Conservation (phyloP, 2,329 filamentous ascomycete species). For the Calonectria fujianensis region DNA sequence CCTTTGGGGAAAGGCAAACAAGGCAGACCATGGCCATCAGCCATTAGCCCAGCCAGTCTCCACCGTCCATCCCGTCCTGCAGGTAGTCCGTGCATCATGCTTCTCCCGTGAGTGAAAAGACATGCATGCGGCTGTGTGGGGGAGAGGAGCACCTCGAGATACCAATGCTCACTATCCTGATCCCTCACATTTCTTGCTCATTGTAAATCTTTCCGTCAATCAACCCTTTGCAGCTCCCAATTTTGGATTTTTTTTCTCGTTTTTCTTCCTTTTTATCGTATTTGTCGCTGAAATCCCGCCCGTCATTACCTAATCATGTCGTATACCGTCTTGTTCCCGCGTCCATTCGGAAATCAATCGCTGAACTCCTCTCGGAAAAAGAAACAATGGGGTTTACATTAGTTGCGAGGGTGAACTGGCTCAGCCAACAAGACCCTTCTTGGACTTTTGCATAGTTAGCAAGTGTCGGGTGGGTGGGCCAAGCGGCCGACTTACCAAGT, state of each 20-base stretch:
- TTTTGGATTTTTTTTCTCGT: slow-evolving; percentile 27
- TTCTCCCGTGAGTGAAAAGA: slow-evolving; percentile 22
- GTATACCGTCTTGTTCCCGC: slow-evolving; percentile 48
- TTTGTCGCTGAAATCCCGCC: slow-evolving; percentile 16
- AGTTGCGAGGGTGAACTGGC: slow-evolving; percentile 38
- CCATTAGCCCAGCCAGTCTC: slow-evolving; percentile 40
- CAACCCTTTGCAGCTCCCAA: slow-evolving; percentile 5
- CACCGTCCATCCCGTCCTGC: slow-evolving; percentile 28
- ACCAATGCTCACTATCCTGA: slow-evolving; percentile 9
- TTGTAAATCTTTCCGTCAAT: slow-evolving; percentile 26
- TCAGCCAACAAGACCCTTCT: slow-evolving; percentile 65
- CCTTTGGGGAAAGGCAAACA: slow-evolving; percentile 16
- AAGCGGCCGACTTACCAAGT: slow-evolving; percentile 70
- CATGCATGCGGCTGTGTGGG: slow-evolving; percentile 34
- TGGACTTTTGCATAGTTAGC: slow-evolving; percentile 53
- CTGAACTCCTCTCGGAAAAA: slow-evolving; percentile 41
- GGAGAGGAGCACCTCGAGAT: slow-evolving; percentile 20
- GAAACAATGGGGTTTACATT: slow-evolving; percentile 49
- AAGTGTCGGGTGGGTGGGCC: not conserved
- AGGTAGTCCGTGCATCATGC: slow-evolving; percentile 18
- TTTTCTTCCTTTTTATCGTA: slow-evolving; percentile 24
- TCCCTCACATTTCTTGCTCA: slow-evolving; percentile 3
- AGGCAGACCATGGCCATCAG: slow-evolving; percentile 40
- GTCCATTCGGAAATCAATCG: slow-evolving; percentile 48
- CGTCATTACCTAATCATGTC: slow-evolving; percentile 53